Percentiles rank a stretch among this genome's conserved stretches.
Evolutionary conservation across 371 early-diverging fungal species (phyloP).

Genomic region (Mucor irregularis): DNA sequence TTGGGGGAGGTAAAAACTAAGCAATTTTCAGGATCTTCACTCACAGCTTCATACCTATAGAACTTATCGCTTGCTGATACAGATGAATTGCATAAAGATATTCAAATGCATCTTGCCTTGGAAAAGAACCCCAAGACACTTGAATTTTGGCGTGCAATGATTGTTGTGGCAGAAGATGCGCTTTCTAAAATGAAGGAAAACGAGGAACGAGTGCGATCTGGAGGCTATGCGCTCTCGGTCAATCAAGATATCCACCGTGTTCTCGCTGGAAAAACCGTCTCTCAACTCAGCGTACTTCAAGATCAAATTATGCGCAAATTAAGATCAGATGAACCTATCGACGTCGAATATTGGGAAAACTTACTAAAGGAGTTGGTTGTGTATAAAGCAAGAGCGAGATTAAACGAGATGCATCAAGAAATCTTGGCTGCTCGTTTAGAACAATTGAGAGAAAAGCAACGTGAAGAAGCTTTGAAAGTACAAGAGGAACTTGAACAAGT

Average conservation of each 20-base stretch:
- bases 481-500: constrained; percentile 67
- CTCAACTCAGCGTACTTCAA: constrained; percentile 73
- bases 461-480: constrained; percentile 68
- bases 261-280: constrained; percentile 71
- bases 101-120: constrained; percentile 80
- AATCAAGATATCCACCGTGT: constrained; percentile 69
- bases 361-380: constrained; percentile 75
- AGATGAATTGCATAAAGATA: constrained; percentile 80
- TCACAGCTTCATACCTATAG: too few species aligned
- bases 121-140: constrained; percentile 75
- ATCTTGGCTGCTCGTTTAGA: constrained; percentile 71
- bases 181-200: constrained; percentile 50
- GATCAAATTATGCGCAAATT: constrained; percentile 74
- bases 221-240: constrained; percentile 45
- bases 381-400: constrained; percentile 79
- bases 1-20: too few species aligned
- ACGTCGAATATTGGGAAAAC: constrained; percentile 95
- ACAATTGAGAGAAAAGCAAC: constrained; percentile 64
- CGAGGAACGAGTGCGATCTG: constrained; percentile 25
- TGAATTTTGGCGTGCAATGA: constrained; percentile 85
- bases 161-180: constrained; percentile 79
- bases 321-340: constrained; percentile 70
- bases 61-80: constrained; percentile 67
- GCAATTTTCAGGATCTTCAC: too few species aligned
- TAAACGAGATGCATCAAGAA: constrained; percentile 74